Conservation (phyloP, 1,284 basidiomycete species). For the Pseudozyma thailandica region DNA sequence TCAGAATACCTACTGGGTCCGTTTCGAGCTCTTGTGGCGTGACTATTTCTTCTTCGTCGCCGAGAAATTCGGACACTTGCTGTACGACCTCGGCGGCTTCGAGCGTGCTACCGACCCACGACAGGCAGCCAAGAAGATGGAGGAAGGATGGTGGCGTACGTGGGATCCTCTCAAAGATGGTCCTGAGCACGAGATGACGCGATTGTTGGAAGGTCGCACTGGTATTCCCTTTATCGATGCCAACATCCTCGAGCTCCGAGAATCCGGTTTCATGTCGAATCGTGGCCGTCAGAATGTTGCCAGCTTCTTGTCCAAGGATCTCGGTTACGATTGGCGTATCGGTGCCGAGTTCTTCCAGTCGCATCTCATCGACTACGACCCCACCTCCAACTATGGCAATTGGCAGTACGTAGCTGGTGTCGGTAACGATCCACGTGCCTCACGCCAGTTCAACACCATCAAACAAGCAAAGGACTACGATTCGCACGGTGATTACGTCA, state of each 20-base stretch:
- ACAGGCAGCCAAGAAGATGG: slow-evolving; percentile 68
- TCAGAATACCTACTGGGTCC: slow-evolving; percentile 70
- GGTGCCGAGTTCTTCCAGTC: slow-evolving; percentile 73
- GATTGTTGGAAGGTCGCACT: slow-evolving; percentile 72
- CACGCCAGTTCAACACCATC: slow-evolving; percentile 73
- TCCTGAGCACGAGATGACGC: slow-evolving; percentile 62
- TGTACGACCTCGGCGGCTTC: slow-evolving; percentile 71
- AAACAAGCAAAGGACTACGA: slow-evolving; percentile 74
- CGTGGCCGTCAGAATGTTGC: slow-evolving; percentile 74
- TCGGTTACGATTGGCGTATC: slow-evolving; percentile 72
- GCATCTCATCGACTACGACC: slow-evolving; percentile 66
- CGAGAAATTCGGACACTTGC: slow-evolving; percentile 68
- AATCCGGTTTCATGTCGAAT: slow-evolving; percentile 69
- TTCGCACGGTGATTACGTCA: slow-evolving; percentile 71
- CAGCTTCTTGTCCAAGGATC: slow-evolving; percentile 72
- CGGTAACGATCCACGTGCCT: slow-evolving; percentile 73
- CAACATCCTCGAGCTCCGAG: slow-evolving; percentile 71
- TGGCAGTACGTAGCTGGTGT: slow-evolving; percentile 71
- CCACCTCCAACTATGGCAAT: slow-evolving; percentile 63
- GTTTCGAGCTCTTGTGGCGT: slow-evolving; percentile 73
- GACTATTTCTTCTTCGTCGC: slow-evolving; percentile 73
- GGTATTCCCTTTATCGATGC: slow-evolving; percentile 74
- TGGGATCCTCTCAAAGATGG: slow-evolving; percentile 55
- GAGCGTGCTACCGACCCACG: slow-evolving; percentile 70
- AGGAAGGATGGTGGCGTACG: slow-evolving; percentile 60